phyloP scores from a whole-genome alignment of 345 rosid species.

The Alliaria petiolata region DNA sequence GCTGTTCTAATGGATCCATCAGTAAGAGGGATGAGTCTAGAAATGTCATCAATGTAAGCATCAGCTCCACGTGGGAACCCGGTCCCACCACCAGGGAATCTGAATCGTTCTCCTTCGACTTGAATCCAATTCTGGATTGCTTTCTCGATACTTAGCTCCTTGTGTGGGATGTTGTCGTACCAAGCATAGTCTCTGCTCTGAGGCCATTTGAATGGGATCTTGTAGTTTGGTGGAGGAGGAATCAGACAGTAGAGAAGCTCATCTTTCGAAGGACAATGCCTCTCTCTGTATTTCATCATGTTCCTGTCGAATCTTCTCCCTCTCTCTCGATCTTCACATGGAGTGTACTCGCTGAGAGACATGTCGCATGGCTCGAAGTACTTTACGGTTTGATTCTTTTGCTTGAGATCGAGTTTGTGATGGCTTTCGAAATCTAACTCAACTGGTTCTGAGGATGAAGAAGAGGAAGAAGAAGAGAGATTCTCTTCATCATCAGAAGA shows the following conservation, averaged over 20 bases:
- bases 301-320: constrained; percentile 69
- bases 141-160: constrained; percentile 90
- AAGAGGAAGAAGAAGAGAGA: constrained; percentile 15
- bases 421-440: constrained; percentile 79
- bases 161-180: constrained; percentile 93
- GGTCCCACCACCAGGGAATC: constrained; percentile 98
- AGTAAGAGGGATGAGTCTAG: constrained; percentile 66
- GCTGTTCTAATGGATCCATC: constrained; percentile 78
- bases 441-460: constrained; percentile 12
- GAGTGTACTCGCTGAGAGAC: constrained; percentile 79
- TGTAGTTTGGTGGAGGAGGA: constrained; percentile 95
- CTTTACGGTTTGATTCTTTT: constrained; percentile 27
- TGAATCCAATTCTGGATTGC: constrained; percentile 99
- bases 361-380: constrained; percentile 67
- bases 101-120: constrained; percentile 74
- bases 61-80: constrained; percentile 94
- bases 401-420: constrained; percentile 55
- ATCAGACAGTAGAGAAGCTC: constrained; percentile 70
- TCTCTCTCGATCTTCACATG: constrained; percentile 73
- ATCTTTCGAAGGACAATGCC: constrained; percentile 83
- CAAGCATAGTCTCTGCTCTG: constrained; percentile 94
- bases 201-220: constrained; percentile 97
- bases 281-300: constrained; percentile 84
- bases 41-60: constrained; percentile 82
- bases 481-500: constrained; percentile 21